These are phyloP conservation scores for Pyrenula aspistea DNA, from an alignment of 495 filamentous ascomycete species.

Conservation along the genomic window DNA sequence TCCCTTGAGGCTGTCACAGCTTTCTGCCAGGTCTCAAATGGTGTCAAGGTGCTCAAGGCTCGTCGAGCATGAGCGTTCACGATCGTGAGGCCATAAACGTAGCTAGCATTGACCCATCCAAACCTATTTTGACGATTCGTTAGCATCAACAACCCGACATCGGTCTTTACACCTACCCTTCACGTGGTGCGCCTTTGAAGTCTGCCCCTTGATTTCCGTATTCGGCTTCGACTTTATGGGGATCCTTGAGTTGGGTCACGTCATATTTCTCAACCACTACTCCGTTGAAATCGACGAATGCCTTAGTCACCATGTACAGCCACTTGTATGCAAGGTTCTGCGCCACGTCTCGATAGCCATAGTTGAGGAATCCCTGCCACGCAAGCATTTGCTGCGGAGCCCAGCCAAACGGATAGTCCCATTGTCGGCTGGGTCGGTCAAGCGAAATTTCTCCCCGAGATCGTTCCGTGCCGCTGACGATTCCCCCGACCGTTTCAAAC, in stretches of 20 bases:
- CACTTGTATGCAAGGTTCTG: conserved; percentile 86
- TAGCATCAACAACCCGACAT: conserved; percentile 17
- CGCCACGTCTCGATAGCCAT: conserved; percentile 81
- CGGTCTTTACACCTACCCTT: conserved; percentile 64
- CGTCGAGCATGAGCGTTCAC: conserved; percentile 74
- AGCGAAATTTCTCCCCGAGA: conserved; percentile 69
- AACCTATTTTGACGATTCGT: conserved; percentile 56
- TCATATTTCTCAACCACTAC: conserved; percentile 98
- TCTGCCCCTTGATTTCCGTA: conserved; percentile 93
- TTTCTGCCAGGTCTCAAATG: conserved; percentile 56
- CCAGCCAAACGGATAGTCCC: conserved; percentile 98
- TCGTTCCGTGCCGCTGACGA: conserved; percentile 80
- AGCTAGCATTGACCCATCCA: conserved; percentile 97
- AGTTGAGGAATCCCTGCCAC: conserved; percentile 82
- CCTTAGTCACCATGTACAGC: conserved; percentile 94
- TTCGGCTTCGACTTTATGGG: conserved; percentile 87
- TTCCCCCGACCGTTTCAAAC: conserved; percentile 75
- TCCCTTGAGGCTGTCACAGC: background rate
- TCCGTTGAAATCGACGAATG: conserved; percentile 94
- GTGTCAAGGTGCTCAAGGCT: conserved; percentile 71
- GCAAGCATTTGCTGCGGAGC: conserved; percentile 97
- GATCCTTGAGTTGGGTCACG: conserved; percentile 76
- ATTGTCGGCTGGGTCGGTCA: conserved; percentile 85
- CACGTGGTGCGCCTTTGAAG: conserved; percentile 86
- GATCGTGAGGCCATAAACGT: conserved; percentile 77